Evolutionary conservation across 2,329 filamentous ascomycete genomes (phyloP).

Genomic region (Zymoseptoria brevis): DNA sequence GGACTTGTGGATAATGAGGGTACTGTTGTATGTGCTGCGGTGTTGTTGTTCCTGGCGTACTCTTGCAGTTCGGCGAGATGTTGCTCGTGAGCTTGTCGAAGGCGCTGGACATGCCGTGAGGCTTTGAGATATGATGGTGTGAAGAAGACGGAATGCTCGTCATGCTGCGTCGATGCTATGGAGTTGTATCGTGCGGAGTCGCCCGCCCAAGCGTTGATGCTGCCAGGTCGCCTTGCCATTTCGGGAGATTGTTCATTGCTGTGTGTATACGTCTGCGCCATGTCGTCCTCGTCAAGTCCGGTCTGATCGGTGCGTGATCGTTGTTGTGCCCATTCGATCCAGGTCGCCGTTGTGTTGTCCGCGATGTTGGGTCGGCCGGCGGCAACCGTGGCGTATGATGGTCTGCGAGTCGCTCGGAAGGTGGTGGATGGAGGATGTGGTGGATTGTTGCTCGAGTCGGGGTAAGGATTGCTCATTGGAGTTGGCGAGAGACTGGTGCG

Average conservation of each 20-base stretch:
- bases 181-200: constrained; percentile 16
- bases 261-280: background rate
- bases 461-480: constrained; percentile 38
- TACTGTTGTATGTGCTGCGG: constrained; percentile 3
- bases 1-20: constrained; percentile 47
- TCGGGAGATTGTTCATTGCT: background rate
- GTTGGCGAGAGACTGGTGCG: background rate
- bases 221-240: constrained; percentile 1
- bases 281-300: background rate
- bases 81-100: constrained; percentile 52
- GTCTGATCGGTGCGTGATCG: constrained; percentile 1
- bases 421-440: constrained; percentile 26
- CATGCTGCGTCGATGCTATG: constrained; percentile 14
- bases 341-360: background rate
- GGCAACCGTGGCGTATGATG: constrained; percentile 56
- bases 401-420: constrained; percentile 36
- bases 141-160: constrained; percentile 51
- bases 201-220: constrained; percentile 5
- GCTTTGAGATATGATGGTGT: constrained; percentile 74
- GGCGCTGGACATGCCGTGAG: constrained; percentile 67
- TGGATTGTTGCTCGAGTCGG: constrained; percentile 30
- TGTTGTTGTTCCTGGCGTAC: constrained; percentile 6
- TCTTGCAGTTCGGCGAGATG: constrained; percentile 36
- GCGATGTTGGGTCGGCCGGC: constrained; percentile 33
- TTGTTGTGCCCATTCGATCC: background rate